Evolutionary conservation across 1,284 basidiomycete genomes (phyloP), one percentile per base, ranked within the genome.

Genomic region (Heterobasidion parviporum): DNA sequence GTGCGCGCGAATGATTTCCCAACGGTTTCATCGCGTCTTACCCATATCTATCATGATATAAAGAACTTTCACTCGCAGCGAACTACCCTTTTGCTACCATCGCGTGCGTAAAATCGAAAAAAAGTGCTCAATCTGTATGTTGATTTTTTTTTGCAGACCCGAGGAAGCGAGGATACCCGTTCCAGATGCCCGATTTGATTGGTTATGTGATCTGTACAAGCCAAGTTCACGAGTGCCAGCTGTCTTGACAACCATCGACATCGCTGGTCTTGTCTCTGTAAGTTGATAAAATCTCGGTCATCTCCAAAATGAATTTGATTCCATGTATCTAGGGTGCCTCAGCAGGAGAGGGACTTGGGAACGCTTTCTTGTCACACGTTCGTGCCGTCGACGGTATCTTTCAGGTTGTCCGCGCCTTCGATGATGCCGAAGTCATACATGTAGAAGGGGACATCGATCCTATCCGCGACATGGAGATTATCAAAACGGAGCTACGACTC

Each of bases 311-410:
- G 34, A 44, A 36, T 45, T 47, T 32, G 33, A 36, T 18, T 10
- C 3, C 38, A 10, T 41, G 38, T n/a, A 41, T 10, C 64, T 26
- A 93, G 81, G 93, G 97, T 63, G 97, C 97, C 1, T 98, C 95
- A 12, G 98, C 96, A 43, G 97, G 97, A 68, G 97, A 93, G 55
- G 97, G 97, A 71, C 85, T 99, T 51, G 97, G 97, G 50, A 99
- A 99, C 70, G 87, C 94, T 47, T 99, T 99, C 81, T 77, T 99
- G 73, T 94, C 93, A 36, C 94, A 99, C 72, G 96, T 99, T 52
- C 89, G 97, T 58, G 91, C 96, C 26, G 97, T 99, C 60, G 97
- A 99, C 70, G 97, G 97, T 68, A 99, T 99, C 70, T 99, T 99
- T 81, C 97, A 99, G 72, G 88, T 98, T 61, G 87, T 99, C 56